Base-by-base conservation (phyloP, 192 early-diverging fungal species). In the Coemansia furcata region DNA sequence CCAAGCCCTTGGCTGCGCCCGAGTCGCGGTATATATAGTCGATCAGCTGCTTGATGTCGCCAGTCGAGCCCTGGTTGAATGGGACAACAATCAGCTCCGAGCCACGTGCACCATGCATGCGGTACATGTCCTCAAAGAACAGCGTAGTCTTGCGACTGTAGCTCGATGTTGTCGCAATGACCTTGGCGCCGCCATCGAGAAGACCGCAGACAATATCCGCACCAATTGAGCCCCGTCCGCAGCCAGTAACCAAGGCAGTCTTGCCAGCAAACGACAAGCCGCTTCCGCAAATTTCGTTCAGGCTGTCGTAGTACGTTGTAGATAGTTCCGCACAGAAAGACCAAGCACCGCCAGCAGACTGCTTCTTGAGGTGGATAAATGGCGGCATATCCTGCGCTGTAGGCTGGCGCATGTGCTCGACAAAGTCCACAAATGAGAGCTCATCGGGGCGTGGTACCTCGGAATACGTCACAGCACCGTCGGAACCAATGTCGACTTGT, bases 61-160 rank as follows among this genome's bases (percentile, higher is more conserved):
- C 23, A 26, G 23, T 26, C 23, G 95, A 96, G 39, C 87, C 95
- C 68, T 90, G 92, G 82, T 98, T 98, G 84, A 98, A 98, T 14
- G 96, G 95, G 30, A 97, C 94, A 39, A 98, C 87, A 36, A 94
- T 85, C 50, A 98, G 85, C 14, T 86, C 76, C 3, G 92, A 92
- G 29, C 92, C 93, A 66, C 92, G 90, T 37, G 95, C 88, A 17
- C 96, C 96, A 74, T 92, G 88, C 19, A 77, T 81, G 71, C 95
- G 89, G 85, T 94, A 98, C 62, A 98, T 90, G 46, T 84, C 77
- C 62, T 91, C 91, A 86, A 92, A 98, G 73, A 92, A 94, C 77
- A 92, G 89, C 46, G 90, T 89, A 17, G 87, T 87, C 8, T 82
- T 66, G 59, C 83, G 87, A 74, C 88, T 91, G 85, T 92, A 97